These are phyloP conservation scores for Penicillium oxalicum DNA, from an alignment of 2,329 filamentous ascomycete species.

Conservation along the genomic window DNA sequence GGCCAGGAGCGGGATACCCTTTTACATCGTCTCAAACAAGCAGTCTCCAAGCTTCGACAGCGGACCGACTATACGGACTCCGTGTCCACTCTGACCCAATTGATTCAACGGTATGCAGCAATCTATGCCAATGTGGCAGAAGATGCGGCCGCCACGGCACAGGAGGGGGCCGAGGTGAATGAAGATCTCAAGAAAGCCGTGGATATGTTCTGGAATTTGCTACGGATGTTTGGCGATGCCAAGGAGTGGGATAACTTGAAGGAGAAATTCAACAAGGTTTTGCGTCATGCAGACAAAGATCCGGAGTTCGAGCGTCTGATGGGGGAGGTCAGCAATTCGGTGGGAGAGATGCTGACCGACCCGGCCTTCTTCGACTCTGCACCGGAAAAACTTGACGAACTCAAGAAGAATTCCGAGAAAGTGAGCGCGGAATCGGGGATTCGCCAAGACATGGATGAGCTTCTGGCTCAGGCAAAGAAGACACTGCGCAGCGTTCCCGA, in stretches of 20 bases:
- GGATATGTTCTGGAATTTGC: conserved; percentile 71
- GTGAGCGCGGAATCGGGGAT: conserved; percentile 62
- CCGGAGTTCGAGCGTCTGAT: conserved; percentile 77
- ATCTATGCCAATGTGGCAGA: conserved; percentile 69
- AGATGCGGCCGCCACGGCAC: conserved; percentile 59
- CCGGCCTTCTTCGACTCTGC: conserved; percentile 78
- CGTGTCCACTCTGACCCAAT: conserved; percentile 67
- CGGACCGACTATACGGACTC: conserved; percentile 80
- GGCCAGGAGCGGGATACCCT: conserved; percentile 69
- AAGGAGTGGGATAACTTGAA: conserved; percentile 72
- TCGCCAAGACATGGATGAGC: conserved; percentile 63
- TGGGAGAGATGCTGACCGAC: conserved; percentile 78
- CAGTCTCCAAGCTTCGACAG: conserved; percentile 66
- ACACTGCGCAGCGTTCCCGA: conserved; percentile 64
- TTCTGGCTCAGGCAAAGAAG: conserved; percentile 62
- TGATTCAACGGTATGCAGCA: conserved; percentile 72
- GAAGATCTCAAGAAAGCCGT: conserved; percentile 67
- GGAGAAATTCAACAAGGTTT: conserved; percentile 60
- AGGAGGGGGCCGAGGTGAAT: conserved; percentile 68
- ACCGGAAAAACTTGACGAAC: conserved; percentile 57
- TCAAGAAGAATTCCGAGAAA: conserved; percentile 51
- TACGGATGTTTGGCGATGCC: conserved; percentile 71
- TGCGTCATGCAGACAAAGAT: conserved; percentile 69
- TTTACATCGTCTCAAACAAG: conserved; percentile 67
- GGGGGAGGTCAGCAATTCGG: conserved; percentile 62